Conservation (phyloP, 148 eudicot genomes). For the Nyssa sinensis region DNA sequence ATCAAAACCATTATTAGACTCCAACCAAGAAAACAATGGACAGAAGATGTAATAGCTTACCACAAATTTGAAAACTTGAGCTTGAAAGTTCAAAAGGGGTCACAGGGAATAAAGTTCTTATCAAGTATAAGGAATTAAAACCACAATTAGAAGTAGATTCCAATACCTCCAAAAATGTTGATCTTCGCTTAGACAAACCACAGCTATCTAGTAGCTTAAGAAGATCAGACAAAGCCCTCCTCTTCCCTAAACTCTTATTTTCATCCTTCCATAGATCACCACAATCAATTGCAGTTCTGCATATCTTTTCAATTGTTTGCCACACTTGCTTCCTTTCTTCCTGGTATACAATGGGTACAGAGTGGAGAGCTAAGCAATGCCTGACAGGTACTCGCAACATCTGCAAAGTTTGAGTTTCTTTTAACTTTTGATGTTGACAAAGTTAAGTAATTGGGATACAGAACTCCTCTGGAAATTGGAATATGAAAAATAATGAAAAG, state of each 20-base stretch:
- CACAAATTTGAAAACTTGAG: neutral
- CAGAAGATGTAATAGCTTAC: neutral
- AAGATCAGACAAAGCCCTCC: conserved; percentile 67
- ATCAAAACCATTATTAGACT: neutral
- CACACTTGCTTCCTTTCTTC: conserved; percentile 53
- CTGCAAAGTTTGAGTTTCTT: conserved; percentile 32
- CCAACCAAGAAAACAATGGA: neutral
- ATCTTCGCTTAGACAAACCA: conserved; percentile 79
- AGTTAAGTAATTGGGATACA: conserved; percentile 1
- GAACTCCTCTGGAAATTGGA: neutral
- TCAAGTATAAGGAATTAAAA: neutral
- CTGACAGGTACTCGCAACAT: conserved; percentile 20
- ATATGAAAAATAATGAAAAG: neutral
- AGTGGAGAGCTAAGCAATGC: conserved; percentile 31
- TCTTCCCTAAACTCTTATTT: conserved; percentile 59
- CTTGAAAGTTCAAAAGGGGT: neutral
- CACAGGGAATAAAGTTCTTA: neutral
- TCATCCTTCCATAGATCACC: conserved; percentile 74
- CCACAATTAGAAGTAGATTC: neutral
- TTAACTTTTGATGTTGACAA: neutral
- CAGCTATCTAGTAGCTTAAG: conserved; percentile 60
- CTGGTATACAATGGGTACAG: conserved; percentile 37
- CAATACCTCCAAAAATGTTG: conserved; percentile 44
- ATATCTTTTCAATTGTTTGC: conserved; percentile 49
- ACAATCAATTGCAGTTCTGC: conserved; percentile 55